Conservation (phyloP, 1,284 basidiomycete genomes). For the Filobasidium uniguttulatum region DNA sequence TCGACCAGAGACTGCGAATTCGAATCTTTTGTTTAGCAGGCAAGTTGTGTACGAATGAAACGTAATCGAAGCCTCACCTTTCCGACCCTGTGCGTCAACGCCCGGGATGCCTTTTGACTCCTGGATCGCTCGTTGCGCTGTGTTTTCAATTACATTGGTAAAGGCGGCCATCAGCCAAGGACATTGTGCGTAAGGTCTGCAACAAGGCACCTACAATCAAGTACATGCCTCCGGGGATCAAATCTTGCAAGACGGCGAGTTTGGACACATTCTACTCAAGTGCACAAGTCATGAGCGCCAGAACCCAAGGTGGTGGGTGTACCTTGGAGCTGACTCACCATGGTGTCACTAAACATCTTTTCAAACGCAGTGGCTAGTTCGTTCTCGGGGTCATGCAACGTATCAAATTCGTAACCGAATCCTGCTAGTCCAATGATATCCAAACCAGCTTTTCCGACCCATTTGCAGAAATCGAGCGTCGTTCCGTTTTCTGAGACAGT, state of each 20-base stretch:
- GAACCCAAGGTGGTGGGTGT: too few relatives aligned
- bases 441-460: constrained; percentile 51
- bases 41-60: constrained; percentile 2
- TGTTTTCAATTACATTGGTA: too few relatives aligned
- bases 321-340: constrained; percentile 18
- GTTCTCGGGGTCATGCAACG: constrained; percentile 36
- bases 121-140: too few relatives aligned
- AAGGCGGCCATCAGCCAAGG: too few relatives aligned
- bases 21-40: background rate
- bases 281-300: too few relatives aligned
- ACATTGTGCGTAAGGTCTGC: constrained; percentile 41
- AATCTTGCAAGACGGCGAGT: too few relatives aligned
- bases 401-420: constrained; percentile 51
- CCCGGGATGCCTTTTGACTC: constrained; percentile 35
- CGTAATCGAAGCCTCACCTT: constrained; percentile 22
- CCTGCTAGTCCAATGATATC: constrained; percentile 60
- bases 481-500: constrained; percentile 22
- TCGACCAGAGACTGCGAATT: constrained; percentile 41
- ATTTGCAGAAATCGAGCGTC: constrained; percentile 51
- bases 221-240: constrained; percentile 46
- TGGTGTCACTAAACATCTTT: constrained; percentile 44
- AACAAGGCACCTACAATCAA: too few relatives aligned
- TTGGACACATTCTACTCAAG: too few relatives aligned
- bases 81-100: constrained; percentile 46
- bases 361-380: constrained; percentile 48